Base-by-base conservation (phyloP, 805 yeast species). In the Yamadazyma nakazawae region DNA sequence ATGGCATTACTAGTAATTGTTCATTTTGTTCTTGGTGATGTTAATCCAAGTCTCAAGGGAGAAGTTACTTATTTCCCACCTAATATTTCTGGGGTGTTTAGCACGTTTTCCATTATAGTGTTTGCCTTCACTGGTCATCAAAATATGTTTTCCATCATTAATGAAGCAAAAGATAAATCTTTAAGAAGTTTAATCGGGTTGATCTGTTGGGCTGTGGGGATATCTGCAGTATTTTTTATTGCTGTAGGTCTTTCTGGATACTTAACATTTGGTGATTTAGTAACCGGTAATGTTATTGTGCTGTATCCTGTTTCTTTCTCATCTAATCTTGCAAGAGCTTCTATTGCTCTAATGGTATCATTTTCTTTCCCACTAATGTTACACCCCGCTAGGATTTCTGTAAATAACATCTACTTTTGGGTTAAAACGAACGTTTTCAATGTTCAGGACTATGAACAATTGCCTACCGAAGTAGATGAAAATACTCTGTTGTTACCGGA, bases 111-210 rank as follows among this genome's bases (percentile, higher is more conserved):
- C n/a, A 86, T 91, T 52, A 83, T 90, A 55, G 92, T 92, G 12
- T 91, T 92, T 72, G 96, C 97, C 0, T 92, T 82, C 66, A 92
- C 98, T 0, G 94, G 97, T 58, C 97, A 92, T 60, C 97, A 92
- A 64, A 92, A 92, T 67, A 88, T 88, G 89, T 89, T 88, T 58
- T 81, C 96, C 1, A 79, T 91, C 46, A 79, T 90, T 45, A 92
- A 91, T 58, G 98, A 92, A 67, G 76, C 91, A 25, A 66, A 63
- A 26, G 81, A 81, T 54, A 76, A 75, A 50, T 68, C 85, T 0
- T 66, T 78, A n/a, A 49, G 45, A 5, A 50, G 45, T 17, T 67
- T 80, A 2, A 49, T 68, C 3, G 60, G 53, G 24, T 78, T 84
- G 25, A 68, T 78, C 14, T 58, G 63, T 17, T 47, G 67, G 14